Conservation (phyloP, 2,329 filamentous ascomycete genomes). For the Neoarthrinium moseri region DNA sequence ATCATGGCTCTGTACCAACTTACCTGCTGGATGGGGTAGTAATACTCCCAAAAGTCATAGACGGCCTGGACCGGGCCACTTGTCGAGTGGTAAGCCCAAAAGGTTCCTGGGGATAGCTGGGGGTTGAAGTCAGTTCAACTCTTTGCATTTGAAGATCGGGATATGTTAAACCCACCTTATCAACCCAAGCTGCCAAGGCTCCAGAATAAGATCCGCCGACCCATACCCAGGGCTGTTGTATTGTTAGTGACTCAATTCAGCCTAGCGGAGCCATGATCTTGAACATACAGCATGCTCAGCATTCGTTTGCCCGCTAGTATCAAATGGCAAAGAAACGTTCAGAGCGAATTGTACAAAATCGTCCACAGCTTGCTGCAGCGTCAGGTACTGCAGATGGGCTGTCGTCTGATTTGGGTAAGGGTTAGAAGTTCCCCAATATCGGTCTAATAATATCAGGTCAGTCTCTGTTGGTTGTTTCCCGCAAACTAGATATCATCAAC, state of each 20-base stretch:
- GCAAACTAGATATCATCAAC: slow-evolving; percentile 10
- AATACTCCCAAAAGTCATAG: slow-evolving; percentile 59
- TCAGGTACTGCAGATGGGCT: slow-evolving; percentile 53
- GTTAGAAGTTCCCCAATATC: slow-evolving; percentile 58
- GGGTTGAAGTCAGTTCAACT: neutral
- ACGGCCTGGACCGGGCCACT: slow-evolving; percentile 56
- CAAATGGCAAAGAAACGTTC: slow-evolving; percentile 52
- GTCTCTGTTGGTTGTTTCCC: neutral
- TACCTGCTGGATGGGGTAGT: slow-evolving; percentile 47
- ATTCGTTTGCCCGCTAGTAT: slow-evolving; percentile 43
- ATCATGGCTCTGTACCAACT: neutral
- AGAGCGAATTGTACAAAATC: slow-evolving; percentile 56
- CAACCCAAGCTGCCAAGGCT: slow-evolving; percentile 55
- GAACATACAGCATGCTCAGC: slow-evolving; percentile 41
- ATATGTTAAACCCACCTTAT: slow-evolving; percentile 33
- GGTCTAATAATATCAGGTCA: slow-evolving; percentile 32
- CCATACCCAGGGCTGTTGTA: slow-evolving; percentile 51
- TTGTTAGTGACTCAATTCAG: neutral
- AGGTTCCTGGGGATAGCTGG: slow-evolving; percentile 48
- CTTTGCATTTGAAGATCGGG: too few species aligned
- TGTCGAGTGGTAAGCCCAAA: slow-evolving; percentile 60
- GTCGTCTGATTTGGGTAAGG: slow-evolving; percentile 50
- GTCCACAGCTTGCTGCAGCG: slow-evolving; percentile 49
- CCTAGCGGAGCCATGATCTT: neutral
- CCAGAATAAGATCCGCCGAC: slow-evolving; percentile 57